Conservation (phyloP, 2,329 filamentous ascomycete genomes). For the Lecanoromycetidae sp. region DNA sequence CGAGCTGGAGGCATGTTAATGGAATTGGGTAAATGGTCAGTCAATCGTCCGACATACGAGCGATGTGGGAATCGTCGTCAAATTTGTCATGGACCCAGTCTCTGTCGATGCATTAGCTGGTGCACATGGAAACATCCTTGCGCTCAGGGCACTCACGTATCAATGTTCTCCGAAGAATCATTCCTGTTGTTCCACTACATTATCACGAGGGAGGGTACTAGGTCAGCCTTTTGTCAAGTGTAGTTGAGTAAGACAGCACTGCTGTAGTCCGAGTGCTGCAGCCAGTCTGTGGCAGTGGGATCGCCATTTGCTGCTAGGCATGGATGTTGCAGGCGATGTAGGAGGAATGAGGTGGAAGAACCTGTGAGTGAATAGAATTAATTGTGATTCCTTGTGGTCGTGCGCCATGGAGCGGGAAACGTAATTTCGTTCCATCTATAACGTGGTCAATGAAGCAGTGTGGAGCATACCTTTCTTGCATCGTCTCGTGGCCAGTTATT, state of each 20-base stretch:
- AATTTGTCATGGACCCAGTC: conserved; percentile 94
- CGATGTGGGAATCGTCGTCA: conserved; percentile 55
- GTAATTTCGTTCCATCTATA: background rate
- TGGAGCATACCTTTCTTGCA: conserved; percentile 64
- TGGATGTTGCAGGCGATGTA: conserved; percentile 15
- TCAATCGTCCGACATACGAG: conserved; percentile 17
- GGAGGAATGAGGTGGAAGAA: conserved; percentile 25
- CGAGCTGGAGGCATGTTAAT: conserved; percentile 12
- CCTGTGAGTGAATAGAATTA: conserved; percentile 22
- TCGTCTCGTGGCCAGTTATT: conserved; percentile 62
- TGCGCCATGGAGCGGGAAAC: background rate
- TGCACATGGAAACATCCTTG: no score
- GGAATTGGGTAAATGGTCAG: background rate
- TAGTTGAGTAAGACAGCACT: conserved; percentile 3
- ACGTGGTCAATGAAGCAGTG: background rate
- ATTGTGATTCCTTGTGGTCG: no score
- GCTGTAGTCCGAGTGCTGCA: conserved; percentile 11
- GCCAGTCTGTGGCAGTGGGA: conserved; percentile 6
- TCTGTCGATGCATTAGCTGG: conserved; percentile 34
- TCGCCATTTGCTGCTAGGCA: conserved; percentile 6
- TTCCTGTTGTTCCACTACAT: conserved; percentile 30
- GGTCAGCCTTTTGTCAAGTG: conserved; percentile 19
- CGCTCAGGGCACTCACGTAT: conserved; percentile 46
- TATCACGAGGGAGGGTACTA: conserved; percentile 19
- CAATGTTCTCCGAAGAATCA: conserved; percentile 48